Evolutionary conservation across 805 yeast genomes (phyloP).

Genomic region (Saccharomycodes ludwigii): DNA sequence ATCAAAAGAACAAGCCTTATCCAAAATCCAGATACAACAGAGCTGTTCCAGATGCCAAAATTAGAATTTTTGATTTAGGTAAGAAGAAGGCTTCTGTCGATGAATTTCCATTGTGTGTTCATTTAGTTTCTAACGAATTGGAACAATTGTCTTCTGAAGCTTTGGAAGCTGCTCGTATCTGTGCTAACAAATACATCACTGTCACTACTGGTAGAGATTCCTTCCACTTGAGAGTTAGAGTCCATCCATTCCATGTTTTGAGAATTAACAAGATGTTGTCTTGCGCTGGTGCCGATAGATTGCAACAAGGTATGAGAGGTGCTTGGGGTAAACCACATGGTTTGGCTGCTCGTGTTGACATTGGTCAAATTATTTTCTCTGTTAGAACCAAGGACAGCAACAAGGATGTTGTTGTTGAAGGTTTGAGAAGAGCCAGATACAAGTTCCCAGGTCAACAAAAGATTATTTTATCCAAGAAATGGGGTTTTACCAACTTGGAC

Average conservation of each 20-base stretch:
- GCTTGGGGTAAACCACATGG: conserved; percentile 99
- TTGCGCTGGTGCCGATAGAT: conserved; percentile 99
- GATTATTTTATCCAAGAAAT: conserved; percentile 97
- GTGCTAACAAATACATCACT: conserved; percentile 99
- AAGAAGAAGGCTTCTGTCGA: conserved; percentile 99
- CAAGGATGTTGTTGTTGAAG: conserved; percentile 97
- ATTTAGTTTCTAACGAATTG: conserved; percentile 97
- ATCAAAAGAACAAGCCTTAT: conserved; percentile 99
- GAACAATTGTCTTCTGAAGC: conserved; percentile 99
- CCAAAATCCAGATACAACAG: conserved; percentile 99
- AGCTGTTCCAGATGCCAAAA: conserved; percentile 99
- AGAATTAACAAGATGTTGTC: conserved; percentile 99
- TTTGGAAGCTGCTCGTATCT: conserved; percentile 99
- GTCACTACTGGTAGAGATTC: conserved; percentile 96
- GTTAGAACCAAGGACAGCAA: conserved; percentile 96
- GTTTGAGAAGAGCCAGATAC: conserved; percentile 99
- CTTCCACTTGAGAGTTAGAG: conserved; percentile 99
- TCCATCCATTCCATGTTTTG: conserved; percentile 99
- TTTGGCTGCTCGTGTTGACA: conserved; percentile 97
- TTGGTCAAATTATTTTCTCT: conserved; percentile 97
- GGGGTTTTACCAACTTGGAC: conserved; percentile 99
- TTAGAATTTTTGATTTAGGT: conserved; percentile 98
- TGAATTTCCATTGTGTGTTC: conserved; percentile 99
- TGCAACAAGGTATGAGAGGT: conserved; percentile 99
- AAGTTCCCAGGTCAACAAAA: conserved; percentile 99